phyloP scores from a whole-genome alignment of 768 basidiomycete species.

The Termitomyces sp. region DNA sequence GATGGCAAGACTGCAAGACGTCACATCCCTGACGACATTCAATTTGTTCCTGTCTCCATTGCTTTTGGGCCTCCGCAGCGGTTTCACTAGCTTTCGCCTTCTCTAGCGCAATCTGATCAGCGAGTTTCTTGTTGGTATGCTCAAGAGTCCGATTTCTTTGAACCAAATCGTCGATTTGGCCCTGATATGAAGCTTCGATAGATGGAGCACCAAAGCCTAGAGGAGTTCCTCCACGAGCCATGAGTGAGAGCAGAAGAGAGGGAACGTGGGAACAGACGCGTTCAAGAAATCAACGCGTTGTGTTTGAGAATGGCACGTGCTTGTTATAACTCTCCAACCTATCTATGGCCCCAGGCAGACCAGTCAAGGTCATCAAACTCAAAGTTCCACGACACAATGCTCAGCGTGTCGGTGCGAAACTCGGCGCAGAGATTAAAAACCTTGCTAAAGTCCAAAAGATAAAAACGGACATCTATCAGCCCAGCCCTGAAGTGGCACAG shows the following conservation, averaged over 20 bases:
- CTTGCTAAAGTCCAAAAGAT: constrained; percentile 48
- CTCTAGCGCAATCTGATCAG: constrained; percentile 44
- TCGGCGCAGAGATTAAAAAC: constrained; percentile 54
- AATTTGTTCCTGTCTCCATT: constrained; percentile 49
- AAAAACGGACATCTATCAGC: constrained; percentile 57
- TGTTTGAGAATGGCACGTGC: constrained; percentile 8
- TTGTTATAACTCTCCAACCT: neutral
- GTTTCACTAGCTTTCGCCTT: constrained; percentile 37
- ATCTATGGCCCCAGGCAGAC: constrained; percentile 59
- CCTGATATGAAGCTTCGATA: constrained; percentile 57
- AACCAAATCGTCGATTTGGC: constrained; percentile 73
- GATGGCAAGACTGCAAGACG: constrained; percentile 57
- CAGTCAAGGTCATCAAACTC: constrained; percentile 53
- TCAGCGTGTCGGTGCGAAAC: constrained; percentile 63
- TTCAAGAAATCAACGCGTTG: constrained; percentile 1
- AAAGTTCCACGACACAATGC: constrained; percentile 75
- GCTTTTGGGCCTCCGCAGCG: constrained; percentile 39
- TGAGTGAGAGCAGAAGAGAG: neutral
- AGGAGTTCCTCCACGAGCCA: constrained; percentile 20
- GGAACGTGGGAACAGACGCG: constrained; percentile 3
- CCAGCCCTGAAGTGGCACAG: constrained; percentile 59
- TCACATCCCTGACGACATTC: constrained; percentile 65
- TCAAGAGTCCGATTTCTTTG: constrained; percentile 65
- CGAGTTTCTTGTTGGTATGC: constrained; percentile 52
- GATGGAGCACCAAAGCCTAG: constrained; percentile 31